Evolutionary conservation across 2,329 filamentous ascomycete genomes (phyloP).

Genomic region (Diaporthe sp.): DNA sequence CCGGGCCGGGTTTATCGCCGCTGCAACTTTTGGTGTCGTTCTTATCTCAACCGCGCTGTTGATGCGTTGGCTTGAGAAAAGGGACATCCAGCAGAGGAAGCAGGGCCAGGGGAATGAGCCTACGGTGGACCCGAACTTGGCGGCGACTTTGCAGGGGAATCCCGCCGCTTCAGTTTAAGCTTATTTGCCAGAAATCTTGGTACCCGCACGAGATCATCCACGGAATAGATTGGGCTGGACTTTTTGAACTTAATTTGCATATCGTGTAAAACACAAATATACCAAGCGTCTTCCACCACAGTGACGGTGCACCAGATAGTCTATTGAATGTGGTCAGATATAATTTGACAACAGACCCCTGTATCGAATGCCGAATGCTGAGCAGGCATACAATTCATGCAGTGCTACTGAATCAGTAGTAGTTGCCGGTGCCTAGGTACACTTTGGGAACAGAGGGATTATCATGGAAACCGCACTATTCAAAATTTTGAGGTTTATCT

Average conservation of each 20-base stretch:
- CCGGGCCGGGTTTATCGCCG: slow-evolving; percentile 37
- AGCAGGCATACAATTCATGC: not conserved
- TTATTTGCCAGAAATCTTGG: not conserved
- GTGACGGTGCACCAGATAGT: not conserved
- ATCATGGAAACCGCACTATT: not conserved
- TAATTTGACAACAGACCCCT: not conserved
- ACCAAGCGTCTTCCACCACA: not conserved
- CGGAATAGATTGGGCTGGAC: not conserved
- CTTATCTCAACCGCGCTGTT: slow-evolving; percentile 33
- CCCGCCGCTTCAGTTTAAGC: not conserved
- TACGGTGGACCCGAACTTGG: not conserved
- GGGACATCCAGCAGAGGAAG: slow-evolving; percentile 15
- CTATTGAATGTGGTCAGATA: not conserved
- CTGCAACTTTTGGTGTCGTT: slow-evolving; percentile 28
- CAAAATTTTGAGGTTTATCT: not conserved
- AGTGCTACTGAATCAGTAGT: not conserved
- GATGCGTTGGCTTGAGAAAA: slow-evolving; percentile 36
- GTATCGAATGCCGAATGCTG: no score
- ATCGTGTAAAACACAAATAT: not conserved
- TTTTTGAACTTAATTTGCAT: not conserved
- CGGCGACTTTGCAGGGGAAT: not conserved
- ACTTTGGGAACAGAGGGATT: no score
- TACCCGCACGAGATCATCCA: not conserved
- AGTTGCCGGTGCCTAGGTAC: no score
- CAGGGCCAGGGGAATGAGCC: not conserved